Evolutionary conservation across 805 yeast species (phyloP), one percentile per base, ranked within the genome.

Genomic region (Wickerhamomyces ciferrii): DNA sequence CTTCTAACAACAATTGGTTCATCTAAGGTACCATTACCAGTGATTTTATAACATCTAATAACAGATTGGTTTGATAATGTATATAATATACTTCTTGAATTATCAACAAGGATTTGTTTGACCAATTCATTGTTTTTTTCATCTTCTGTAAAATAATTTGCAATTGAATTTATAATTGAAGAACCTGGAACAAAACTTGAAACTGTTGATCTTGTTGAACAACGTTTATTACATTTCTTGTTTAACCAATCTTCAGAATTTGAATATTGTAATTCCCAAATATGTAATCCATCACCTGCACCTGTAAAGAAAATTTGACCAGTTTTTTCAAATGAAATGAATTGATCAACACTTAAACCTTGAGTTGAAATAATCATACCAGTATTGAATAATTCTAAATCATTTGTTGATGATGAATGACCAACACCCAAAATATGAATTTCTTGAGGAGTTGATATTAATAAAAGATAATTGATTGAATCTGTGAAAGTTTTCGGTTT

Each of bases 211-310:
- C 79, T 81, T 39, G 97, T 89, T 46, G 87, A 74, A 62, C 97
- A 89, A 37, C 84, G 80, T 63, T 90, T 90, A 55, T 80, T 81
- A 59, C 96, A 87, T 56, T 83, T 86, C 58, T 87, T 84, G 51
- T 83, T 80, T 61, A 89, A 89, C 87, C 96, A 92, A 45, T 87
- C 84, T 42, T 89, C 94, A 23, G 85, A 77, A 53, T 83, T 85
- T 6, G 91, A 77, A 61, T 94, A 94, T 48, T 80, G 83, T 45
- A 94, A 70, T 60, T 88, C 92, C 96, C 97, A 94, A 39, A 94
- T 73, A 54, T 91, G 81, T 34, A 73, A 67, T 2, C 90, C 92
- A 53, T 87, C 89, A 19, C 83, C 80, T 37, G 75, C 76, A n/a
- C 96, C 95, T 9, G 87, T 75, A 63, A 95, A 88, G 61, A 87